phyloP scores from a whole-genome alignment of 495 filamentous ascomycete genomes.

The Oidiodendron maius region DNA sequence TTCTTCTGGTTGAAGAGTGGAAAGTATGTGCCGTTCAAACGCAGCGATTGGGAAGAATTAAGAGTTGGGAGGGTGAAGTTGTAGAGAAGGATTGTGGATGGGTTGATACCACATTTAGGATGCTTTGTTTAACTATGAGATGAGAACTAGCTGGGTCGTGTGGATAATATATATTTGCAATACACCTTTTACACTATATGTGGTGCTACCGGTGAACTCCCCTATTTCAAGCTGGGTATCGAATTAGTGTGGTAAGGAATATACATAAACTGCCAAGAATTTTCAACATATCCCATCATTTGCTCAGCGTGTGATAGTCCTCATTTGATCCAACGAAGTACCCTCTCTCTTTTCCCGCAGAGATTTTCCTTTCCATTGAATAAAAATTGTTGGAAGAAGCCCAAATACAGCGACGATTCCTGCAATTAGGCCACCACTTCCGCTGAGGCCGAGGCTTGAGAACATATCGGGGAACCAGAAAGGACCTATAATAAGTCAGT shows the following conservation, averaged over 20 bases:
- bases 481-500: not conserved
- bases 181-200: too few species aligned
- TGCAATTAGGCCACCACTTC: conserved; percentile 33
- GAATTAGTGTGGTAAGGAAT: too few species aligned
- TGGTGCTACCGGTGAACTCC: too few species aligned
- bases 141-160: too few species aligned
- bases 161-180: too few species aligned
- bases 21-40: conserved; percentile 61
- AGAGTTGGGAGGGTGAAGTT: conserved; percentile 64
- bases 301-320: too few species aligned
- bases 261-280: too few species aligned
- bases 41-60: conserved; percentile 63
- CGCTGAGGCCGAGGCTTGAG: conserved; percentile 31
- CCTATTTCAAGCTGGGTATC: too few species aligned
- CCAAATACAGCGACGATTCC: conserved; percentile 35
- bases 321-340: conserved; percentile 1
- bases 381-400: conserved; percentile 33
- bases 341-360: not conserved
- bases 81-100: too few species aligned
- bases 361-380: conserved; percentile 2
- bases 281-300: too few species aligned
- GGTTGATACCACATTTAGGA: too few species aligned
- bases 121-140: too few species aligned
- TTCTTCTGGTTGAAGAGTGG: conserved; percentile 65
- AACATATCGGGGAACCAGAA: conserved; percentile 45